Base-by-base conservation (phyloP, 2,329 filamentous ascomycete genomes). In the Juglanconis juglandina region DNA sequence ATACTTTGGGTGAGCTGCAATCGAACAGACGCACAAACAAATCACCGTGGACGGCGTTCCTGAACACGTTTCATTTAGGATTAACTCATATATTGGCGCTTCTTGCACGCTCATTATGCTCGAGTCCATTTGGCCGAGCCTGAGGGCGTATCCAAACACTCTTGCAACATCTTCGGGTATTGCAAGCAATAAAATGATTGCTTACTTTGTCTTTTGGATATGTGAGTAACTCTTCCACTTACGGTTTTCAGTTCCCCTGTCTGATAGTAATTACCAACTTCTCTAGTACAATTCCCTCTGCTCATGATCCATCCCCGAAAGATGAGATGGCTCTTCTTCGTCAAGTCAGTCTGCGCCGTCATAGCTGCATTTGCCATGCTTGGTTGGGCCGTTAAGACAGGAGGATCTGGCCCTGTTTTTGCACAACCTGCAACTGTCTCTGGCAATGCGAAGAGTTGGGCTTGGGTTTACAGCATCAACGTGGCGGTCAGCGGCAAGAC, bases 401-500 rank as follows among this genome's bases (percentile, higher is more conserved):
- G 58, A 13, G 61, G 58, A 9, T 46, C 65, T 54, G 64, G 66
- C 4, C 65, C 68, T 9, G 35, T 69, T 14, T 68, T 68, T 51
- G 44, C 64, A 3, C 62, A 64, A 9, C 59, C 57, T 7, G 56
- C 66, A 8, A 65, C 61, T 11, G 71, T 63, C 65, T 69, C 70
- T 1, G 78, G 77, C 47, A 78, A 76, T 70, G 76, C 76, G 30
- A 75, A 73, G 5, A 70, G 73, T 10, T 80, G 77, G 69, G 76
- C 75, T 1, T 73, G 71, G 14, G 64, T 80, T 24, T 75, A 77
- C 3, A 75, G 75, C 3, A 68, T 80, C 56, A 79, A 78, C 46
- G 76, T 74, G 13, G 78, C 81, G 37, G 80, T 79, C 30, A 79
- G 80, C 17, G 74, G 79, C 9, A 82, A 80, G 68, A 75, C 72